A percentile compares a stretch with the other conserved stretches of the same genome.
These are phyloP conservation scores for Umbelopsis vinacea DNA, from an alignment of 192 early-diverging fungal species.

Conservation along the genomic window DNA sequence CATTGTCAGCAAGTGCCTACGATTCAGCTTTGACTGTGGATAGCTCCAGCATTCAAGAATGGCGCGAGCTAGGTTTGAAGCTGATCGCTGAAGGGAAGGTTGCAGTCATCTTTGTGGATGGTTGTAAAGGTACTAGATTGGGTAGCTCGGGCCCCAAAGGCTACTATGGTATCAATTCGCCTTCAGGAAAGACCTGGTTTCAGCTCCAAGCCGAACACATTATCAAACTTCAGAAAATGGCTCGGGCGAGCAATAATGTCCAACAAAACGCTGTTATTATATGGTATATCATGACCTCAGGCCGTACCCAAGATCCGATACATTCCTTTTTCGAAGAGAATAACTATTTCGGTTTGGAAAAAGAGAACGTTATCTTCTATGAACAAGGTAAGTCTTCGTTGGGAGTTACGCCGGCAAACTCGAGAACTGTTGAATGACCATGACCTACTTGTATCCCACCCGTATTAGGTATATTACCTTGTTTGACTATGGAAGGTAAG, in stretches of 20 bases:
- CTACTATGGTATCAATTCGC: constrained; percentile 92
- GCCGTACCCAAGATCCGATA: constrained; percentile 77
- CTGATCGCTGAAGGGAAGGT: constrained; percentile 88
- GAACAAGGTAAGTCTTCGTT: constrained; percentile 65
- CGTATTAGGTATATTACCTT: constrained; percentile 67
- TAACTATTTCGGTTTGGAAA: constrained; percentile 80
- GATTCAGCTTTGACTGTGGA: constrained; percentile 63
- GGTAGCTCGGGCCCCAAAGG: constrained; percentile 88
- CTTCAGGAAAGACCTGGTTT: constrained; percentile 88
- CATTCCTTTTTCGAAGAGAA: constrained; percentile 69
- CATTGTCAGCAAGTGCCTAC: constrained; percentile 74
- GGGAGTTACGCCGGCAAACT: background rate
- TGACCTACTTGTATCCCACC: background rate
- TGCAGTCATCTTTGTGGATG: constrained; percentile 91
- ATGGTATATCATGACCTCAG: constrained; percentile 96
- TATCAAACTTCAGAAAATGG: constrained; percentile 76
- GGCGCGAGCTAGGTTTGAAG: constrained; percentile 76
- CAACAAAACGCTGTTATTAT: constrained; percentile 62
- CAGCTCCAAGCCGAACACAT: constrained; percentile 95
- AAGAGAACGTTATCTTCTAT: constrained; percentile 84
- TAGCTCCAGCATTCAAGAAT: constrained; percentile 58
- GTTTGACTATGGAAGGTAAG: constrained; percentile 82
- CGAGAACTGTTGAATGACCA: background rate
- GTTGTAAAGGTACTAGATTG: constrained; percentile 85
- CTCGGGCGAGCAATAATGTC: constrained; percentile 30